Percentiles rank a stretch among this genome's conserved stretches.
Evolutionary conservation across 1,284 basidiomycete species (phyloP).

Genomic region (Kwoniella shivajii): DNA sequence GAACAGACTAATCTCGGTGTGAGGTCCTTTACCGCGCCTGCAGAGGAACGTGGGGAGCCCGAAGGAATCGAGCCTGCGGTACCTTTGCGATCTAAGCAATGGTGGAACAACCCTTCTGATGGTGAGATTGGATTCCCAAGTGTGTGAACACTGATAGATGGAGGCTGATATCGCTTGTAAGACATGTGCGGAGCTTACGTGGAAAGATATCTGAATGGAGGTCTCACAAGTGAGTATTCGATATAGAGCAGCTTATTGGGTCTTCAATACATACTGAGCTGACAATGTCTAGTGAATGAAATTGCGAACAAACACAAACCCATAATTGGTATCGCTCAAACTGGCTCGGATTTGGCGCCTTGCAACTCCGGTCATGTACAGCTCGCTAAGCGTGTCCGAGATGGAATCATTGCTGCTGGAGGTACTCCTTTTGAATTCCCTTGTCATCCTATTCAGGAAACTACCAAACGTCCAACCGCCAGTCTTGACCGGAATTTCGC

Average conservation of each 20-base stretch:
- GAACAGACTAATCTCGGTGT: constrained; percentile 17
- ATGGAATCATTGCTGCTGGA: constrained; percentile 52
- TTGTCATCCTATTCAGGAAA: constrained; percentile 54
- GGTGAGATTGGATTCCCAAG: constrained; percentile 31
- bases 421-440: constrained; percentile 54
- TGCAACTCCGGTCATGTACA: constrained; percentile 51
- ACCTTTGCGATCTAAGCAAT: constrained; percentile 45
- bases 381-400: constrained; percentile 52
- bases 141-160: neutral
- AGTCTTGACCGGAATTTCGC: constrained; percentile 50
- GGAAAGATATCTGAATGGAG: constrained; percentile 52
- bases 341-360: constrained; percentile 47
- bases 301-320: constrained; percentile 67
- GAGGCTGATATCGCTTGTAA: constrained; percentile 6
- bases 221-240: constrained; percentile 32
- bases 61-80: constrained; percentile 40
- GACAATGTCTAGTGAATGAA: constrained; percentile 55
- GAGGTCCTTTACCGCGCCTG: constrained; percentile 41
- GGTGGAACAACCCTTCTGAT: constrained; percentile 47
- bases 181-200: constrained; percentile 42
- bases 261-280: constrained; percentile 14
- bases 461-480: constrained; percentile 52
- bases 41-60: constrained; percentile 20
- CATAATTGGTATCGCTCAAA: constrained; percentile 80
- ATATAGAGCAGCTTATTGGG: neutral